phyloP scores from a whole-genome alignment of 805 yeast species.

The Saturnispora kantuleensis region DNA sequence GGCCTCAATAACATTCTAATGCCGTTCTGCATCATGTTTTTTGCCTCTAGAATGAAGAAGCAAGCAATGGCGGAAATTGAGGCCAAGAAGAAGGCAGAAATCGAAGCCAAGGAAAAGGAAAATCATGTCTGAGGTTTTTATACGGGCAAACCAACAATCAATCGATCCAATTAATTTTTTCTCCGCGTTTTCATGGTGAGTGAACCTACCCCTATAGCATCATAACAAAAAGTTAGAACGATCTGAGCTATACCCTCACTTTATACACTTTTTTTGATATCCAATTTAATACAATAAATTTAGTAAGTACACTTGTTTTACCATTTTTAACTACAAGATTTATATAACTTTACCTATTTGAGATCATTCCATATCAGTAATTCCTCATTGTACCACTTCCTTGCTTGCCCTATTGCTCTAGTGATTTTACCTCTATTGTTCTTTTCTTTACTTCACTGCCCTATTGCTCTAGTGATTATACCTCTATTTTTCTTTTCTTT shows the following conservation, averaged over 20 bases:
- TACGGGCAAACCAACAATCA: too few relatives aligned
- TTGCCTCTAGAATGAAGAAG: slow-evolving; percentile 10
- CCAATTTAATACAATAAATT: too few relatives aligned
- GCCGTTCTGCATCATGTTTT: slow-evolving; percentile 34
- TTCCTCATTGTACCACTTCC: too few relatives aligned
- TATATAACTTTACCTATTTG: neutral
- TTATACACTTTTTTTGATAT: too few relatives aligned
- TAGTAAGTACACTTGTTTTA: too few relatives aligned
- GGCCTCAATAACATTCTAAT: slow-evolving; percentile 18
- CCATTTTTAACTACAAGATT: neutral
- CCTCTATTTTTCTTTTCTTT: neutral
- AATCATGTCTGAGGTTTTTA: neutral
- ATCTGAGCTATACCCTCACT: neutral
- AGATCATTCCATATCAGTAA: neutral
- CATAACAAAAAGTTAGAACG: too few relatives aligned
- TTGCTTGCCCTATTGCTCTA: too few relatives aligned
- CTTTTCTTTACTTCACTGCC: neutral
- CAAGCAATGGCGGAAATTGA: slow-evolving; percentile 9
- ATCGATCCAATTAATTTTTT: neutral
- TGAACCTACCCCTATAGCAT: too few relatives aligned
- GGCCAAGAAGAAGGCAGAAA: slow-evolving; percentile 1
- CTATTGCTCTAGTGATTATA: neutral
- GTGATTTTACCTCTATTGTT: too few relatives aligned
- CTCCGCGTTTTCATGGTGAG: neutral
- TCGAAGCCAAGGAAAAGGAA: neutral